phyloP scores from a whole-genome alignment of 495 filamentous ascomycete species.

The Tuber calosporum region DNA sequence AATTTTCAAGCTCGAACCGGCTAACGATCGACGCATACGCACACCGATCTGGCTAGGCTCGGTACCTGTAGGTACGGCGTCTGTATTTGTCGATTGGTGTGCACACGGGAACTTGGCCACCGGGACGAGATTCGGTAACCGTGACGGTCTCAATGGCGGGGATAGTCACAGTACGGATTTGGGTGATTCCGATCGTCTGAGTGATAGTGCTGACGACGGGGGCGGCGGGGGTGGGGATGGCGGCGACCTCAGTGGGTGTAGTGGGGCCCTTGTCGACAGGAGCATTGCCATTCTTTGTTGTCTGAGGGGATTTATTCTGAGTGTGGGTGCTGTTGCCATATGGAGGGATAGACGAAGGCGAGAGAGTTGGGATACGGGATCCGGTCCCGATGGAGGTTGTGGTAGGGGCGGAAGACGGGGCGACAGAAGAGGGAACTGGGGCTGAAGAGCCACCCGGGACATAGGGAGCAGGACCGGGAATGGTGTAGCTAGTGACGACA shows the following conservation, averaged over 20 bases:
- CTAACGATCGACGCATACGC: not conserved
- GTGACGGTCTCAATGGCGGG: conserved; percentile 22
- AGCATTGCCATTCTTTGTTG: conserved; percentile 2
- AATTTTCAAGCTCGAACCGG: not conserved
- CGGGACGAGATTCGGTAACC: not conserved
- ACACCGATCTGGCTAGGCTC: not conserved
- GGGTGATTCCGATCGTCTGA: conserved; percentile 10
- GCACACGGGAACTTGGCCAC: not conserved
- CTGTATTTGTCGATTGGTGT: conserved; percentile 20
- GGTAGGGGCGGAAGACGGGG: not conserved
- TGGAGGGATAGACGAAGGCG: conserved; percentile 11
- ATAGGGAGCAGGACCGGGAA: conserved; percentile 51
- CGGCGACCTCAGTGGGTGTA: not conserved
- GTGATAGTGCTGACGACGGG: conserved; percentile 26
- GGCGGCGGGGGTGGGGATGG: conserved; percentile 11
- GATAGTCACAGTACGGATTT: not conserved
- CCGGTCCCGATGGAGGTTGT: not conserved
- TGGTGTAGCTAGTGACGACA: conserved; percentile 47
- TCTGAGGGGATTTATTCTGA: not conserved
- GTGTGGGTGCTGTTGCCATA: conserved; percentile 19
- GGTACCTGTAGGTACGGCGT: conserved; percentile 15
- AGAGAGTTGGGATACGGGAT: conserved; percentile 20
- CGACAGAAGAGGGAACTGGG: not conserved
- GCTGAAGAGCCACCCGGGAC: conserved; percentile 8
- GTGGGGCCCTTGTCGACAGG: not conserved